phyloP scores from a whole-genome alignment of 768 basidiomycete species.

The Lactifluus pinguis region DNA sequence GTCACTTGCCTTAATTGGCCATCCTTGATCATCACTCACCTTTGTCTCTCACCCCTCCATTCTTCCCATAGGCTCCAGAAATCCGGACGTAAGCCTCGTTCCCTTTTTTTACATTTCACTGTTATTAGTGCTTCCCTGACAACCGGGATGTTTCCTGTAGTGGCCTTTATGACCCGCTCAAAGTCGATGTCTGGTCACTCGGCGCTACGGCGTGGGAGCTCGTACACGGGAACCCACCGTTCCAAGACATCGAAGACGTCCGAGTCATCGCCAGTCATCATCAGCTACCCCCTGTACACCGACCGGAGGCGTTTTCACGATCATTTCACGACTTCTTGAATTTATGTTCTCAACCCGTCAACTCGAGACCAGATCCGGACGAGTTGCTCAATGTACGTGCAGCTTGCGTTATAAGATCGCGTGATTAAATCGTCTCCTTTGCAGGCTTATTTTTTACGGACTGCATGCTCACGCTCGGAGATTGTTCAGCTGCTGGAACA shows the following conservation, averaged over 20 bases:
- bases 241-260: constrained; percentile 16
- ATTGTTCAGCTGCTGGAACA: constrained; percentile 18
- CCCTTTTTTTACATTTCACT: too few species aligned
- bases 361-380: constrained; percentile 18
- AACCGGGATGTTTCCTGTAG: not conserved
- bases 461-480: constrained; percentile 19
- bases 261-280: not conserved
- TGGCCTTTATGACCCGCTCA: constrained; percentile 18
- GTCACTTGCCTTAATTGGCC: not conserved
- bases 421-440: too few species aligned
- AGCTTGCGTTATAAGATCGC: too few species aligned
- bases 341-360: constrained; percentile 18
- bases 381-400: constrained; percentile 20
- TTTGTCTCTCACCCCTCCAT: not conserved
- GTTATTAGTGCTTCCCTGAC: not conserved
- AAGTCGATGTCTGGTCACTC: constrained; percentile 20
- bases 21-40: not conserved
- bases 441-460: constrained; percentile 17
- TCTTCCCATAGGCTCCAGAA: constrained; percentile 56
- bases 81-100: constrained; percentile 48
- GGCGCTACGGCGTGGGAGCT: constrained; percentile 20
- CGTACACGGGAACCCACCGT: constrained; percentile 14
- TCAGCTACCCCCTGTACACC: constrained; percentile 15
- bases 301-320: constrained; percentile 15
- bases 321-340: constrained; percentile 20